A percentile compares a stretch with the other conserved stretches of the same genome.
Conservation (phyloP, 306 rosid genomes). For the Citrullus mucosospermus region DNA sequence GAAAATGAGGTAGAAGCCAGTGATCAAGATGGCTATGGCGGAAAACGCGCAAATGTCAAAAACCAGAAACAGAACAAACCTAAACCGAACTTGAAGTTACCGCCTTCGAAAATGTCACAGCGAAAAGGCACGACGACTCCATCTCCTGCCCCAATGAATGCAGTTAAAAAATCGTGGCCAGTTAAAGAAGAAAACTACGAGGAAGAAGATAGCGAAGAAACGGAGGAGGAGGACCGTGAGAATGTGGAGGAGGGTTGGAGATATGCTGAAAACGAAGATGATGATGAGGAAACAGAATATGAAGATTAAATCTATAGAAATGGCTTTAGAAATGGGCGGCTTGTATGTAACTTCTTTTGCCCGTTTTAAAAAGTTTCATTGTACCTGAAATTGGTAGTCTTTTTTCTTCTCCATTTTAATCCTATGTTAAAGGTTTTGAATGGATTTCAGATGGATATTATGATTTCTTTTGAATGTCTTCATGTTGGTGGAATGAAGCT, state of each 20-base stretch:
- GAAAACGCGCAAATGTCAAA: constrained; percentile 47
- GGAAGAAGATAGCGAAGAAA: constrained; percentile 93
- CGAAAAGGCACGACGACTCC: constrained; percentile 52
- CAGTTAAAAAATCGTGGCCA: constrained; percentile 62
- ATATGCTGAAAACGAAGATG: constrained; percentile 68
- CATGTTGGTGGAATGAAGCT: neutral
- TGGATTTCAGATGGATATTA: neutral
- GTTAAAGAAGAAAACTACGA: constrained; percentile 58
- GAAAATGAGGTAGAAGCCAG: constrained; percentile 83
- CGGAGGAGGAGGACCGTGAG: constrained; percentile 93
- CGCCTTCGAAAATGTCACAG: constrained; percentile 43
- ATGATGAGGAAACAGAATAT: constrained; percentile 90
- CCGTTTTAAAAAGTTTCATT: neutral
- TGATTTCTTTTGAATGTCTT: neutral
- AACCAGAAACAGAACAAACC: constrained; percentile 60
- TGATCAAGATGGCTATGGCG: constrained; percentile 67
- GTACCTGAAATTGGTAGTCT: neutral
- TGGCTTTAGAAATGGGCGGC: neutral
- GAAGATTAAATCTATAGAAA: constrained; percentile 37
- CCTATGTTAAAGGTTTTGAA: neutral
- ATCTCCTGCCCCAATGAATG: constrained; percentile 29
- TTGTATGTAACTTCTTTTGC: neutral
- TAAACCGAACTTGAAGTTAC: constrained; percentile 60
- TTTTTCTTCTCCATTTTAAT: neutral
- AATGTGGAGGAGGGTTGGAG: constrained; percentile 92